A percentile compares a stretch with the other conserved stretches of the same genome.
phyloP scores from a whole-genome alignment of 345 rosid genomes.

The Mercurialis annua region DNA sequence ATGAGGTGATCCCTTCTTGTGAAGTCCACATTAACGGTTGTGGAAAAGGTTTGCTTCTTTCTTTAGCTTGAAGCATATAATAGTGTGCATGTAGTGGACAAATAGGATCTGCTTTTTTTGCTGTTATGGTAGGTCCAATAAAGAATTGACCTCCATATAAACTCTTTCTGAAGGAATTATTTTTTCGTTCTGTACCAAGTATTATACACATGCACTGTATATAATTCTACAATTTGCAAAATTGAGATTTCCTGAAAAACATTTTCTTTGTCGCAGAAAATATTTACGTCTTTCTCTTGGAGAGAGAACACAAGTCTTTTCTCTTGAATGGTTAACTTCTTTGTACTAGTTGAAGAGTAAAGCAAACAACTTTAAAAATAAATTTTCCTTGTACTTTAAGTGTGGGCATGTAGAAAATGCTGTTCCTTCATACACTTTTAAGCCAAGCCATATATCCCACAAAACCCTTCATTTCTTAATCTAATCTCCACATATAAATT shows the following conservation, averaged over 20 bases:
- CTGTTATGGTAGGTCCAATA: conserved; percentile 34
- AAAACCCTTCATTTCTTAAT: conserved; percentile 43
- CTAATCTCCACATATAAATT: conserved; percentile 55
- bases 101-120: conserved; percentile 29
- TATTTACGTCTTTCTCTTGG: conserved; percentile 16
- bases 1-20: conserved; percentile 29
- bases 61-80: conserved; percentile 46
- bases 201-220: conserved; percentile 10
- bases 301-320: conserved; percentile 10
- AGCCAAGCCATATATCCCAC: conserved; percentile 69
- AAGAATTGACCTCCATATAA: conserved; percentile 30
- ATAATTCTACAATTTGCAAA: conserved; percentile 10
- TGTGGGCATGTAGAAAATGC: conserved; percentile 53
- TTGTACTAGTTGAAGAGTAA: conserved; percentile 67
- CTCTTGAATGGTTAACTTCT: conserved; percentile 38
- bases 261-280: conserved; percentile 14
- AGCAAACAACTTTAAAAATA: conserved; percentile 56
- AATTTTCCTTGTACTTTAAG: conserved; percentile 85
- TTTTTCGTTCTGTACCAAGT: conserved; percentile 3
- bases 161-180: conserved; percentile 11
- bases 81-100: conserved; percentile 25
- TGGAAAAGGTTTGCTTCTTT: conserved; percentile 27
- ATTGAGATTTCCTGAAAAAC: background rate
- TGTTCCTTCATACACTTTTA: conserved; percentile 76
- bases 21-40: conserved; percentile 25